Evolutionary conservation across 768 basidiomycete species (phyloP), one percentile per base, ranked within the genome.

Genomic region (Xerocomellus intermedius): DNA sequence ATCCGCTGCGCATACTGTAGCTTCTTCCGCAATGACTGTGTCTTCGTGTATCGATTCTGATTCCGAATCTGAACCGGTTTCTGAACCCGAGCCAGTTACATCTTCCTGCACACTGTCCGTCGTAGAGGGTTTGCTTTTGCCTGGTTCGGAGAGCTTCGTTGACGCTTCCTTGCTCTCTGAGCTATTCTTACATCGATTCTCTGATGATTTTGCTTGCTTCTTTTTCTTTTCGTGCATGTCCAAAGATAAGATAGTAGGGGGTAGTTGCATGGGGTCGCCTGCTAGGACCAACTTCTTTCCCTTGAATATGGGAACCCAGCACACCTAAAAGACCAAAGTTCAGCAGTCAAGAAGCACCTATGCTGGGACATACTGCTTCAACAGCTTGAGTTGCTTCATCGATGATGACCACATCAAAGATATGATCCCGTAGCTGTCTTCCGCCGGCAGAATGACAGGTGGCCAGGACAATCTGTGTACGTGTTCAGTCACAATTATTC

Each of bases 371-470:
- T 66, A 94, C 94, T 22, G 94, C 93, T 74, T 99, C 96, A 14
- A 97, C 66, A 4, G 95, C 96, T 69, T 98, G 97, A 0, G 97
- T 98, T 0, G 97, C 97, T 73, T 99, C 97, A 61, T 99, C 97
- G 50, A 99, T 95, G 43, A 99, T 88, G 12, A 94, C 84, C 0
- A 96, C 89, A 66, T 99, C 97, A 64, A 99, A 99, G 2, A 79
- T 73, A 52, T 86, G 79, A 55, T 87, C 83, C 41, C 81, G 79
- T 8, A 98, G 73, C 60, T 95, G 92, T 21, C 88, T 75, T 4
- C 90, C 87, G 1, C 96, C 97, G 6, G 96, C 83, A 13, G 93
- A 90, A 75, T 98, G 95, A 61, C 96, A 98, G 3, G 97, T 99
- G 2, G 94, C 87, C 12, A 98, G 72, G 1, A 98, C 91, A 38